A percentile compares a stretch with the other conserved stretches of the same genome.
These are phyloP conservation scores for Penicillium salamii DNA, from an alignment of 495 filamentous ascomycete species.

Conservation along the genomic window DNA sequence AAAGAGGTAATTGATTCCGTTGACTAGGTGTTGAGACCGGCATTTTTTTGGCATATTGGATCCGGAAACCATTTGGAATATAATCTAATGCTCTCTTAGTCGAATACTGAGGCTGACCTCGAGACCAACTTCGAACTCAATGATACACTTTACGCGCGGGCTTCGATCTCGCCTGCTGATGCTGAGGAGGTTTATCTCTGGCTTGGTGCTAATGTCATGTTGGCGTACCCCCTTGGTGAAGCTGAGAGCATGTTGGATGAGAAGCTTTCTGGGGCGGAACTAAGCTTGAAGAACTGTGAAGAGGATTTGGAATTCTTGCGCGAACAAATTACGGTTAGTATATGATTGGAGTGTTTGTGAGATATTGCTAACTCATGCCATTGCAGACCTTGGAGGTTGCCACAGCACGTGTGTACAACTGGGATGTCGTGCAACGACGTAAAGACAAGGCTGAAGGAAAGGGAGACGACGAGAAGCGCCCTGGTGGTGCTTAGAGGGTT, in stretches of 20 bases:
- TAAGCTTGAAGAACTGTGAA: conserved; percentile 78
- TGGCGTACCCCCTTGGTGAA: conserved; percentile 87
- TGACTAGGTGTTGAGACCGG: too few species aligned
- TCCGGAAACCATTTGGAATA: neutral
- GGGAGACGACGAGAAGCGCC: conserved; percentile 35
- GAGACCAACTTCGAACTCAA: conserved; percentile 95
- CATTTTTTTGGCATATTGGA: too few species aligned
- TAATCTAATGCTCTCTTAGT: conserved; percentile 4
- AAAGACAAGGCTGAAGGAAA: conserved; percentile 78
- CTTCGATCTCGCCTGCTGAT: conserved; percentile 71
- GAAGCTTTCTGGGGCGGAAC: conserved; percentile 76
- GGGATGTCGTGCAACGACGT: conserved; percentile 90
- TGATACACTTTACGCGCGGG: conserved; percentile 91
- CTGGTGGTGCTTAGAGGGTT: conserved; percentile 10
- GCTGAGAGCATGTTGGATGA: conserved; percentile 74
- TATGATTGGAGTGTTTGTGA: neutral
- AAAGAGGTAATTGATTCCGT: conserved; percentile 22
- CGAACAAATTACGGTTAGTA: conserved; percentile 88
- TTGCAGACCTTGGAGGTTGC: conserved; percentile 91
- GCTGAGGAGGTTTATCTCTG: conserved; percentile 95
- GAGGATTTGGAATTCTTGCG: conserved; percentile 95
- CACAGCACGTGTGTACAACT: conserved; percentile 96
- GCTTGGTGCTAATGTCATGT: conserved; percentile 98
- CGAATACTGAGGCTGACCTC: conserved; percentile 40
- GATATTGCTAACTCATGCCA: neutral